Base-by-base conservation (phyloP, 1,284 basidiomycete species). In the Pterula multifida region DNA sequence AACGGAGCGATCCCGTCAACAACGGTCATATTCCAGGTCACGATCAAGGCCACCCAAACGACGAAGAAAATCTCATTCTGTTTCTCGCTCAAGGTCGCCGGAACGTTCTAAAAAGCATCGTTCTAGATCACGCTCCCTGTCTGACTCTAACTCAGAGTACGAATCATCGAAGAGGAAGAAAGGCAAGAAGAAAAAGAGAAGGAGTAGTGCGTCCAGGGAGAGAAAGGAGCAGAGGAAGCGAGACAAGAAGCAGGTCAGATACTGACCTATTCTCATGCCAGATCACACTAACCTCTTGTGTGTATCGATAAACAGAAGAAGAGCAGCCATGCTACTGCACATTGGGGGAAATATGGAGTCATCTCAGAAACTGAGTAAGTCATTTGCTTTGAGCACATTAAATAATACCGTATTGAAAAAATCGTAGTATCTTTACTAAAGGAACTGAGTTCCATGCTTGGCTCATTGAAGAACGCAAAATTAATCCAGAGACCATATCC, bases 311-410 rank as follows among this genome's bases (percentile, higher is more conserved):
- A n/a, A 63, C 62, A 63, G 79, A 71, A 79, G 82, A 64, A 79
- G 79, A 56, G 75, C 76, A 50, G 70, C 69, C 68, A 74, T n/a
- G 70, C 70, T 28, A 76, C 76, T 6, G 63, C 71, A 22, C 79
- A 90, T 55, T 94, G 89, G 88, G 91, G 91, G 13, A 90, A 88
- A 63, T 85, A 88, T 61, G 91, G 91, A 1, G 76, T 89, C 54
- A 88, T 95, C 53, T 78, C 75, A 26, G 90, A 92, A 59, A 65
- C 77, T 3, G 89, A 91, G 89, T 90, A 59, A 60, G 87, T 76
- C 15, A 22, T 42, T 45, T 24, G 47, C 15, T 47, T 50, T 4
- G 9, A 6, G 25, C 51, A 17, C 22, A 47, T 9, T 48, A 36
- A 2, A 42, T 28, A 6, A 4, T 6, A 42, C 13, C n/a, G 13